Conservation (phyloP, 257 asterid species). For the Primulina eburnea region DNA sequence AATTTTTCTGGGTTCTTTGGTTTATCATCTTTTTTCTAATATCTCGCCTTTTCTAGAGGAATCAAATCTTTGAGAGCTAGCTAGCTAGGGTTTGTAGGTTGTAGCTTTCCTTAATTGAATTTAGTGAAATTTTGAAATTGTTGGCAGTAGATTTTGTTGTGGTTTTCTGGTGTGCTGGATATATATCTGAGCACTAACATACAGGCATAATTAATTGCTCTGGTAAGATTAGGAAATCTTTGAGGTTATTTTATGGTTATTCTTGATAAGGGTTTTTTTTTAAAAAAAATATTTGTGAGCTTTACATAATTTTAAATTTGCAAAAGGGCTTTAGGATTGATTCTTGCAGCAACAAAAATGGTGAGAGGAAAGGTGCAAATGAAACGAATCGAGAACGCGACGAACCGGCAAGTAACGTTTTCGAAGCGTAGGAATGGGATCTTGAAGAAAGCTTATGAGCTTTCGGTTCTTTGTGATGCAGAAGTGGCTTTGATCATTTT, state of each 20-base stretch:
- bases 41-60: neutral
- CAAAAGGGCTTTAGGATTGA: neutral
- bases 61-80: neutral
- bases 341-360: conserved; percentile 26
- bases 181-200: neutral
- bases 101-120: neutral
- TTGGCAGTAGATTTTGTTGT: too few species aligned
- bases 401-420: conserved; percentile 61
- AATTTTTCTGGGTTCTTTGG: neutral
- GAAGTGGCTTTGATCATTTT: conserved; percentile 55
- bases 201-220: neutral
- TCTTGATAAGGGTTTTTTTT: neutral
- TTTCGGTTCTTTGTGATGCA: conserved; percentile 68
- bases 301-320: neutral
- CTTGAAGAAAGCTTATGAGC: conserved; percentile 60
- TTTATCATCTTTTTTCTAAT: neutral
- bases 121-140: too few species aligned
- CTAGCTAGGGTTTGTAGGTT: neutral
- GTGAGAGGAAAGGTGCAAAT: conserved; percentile 60
- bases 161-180: neutral
- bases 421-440: conserved; percentile 66
- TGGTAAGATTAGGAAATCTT: neutral
- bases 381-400: conserved; percentile 55
- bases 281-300: too few species aligned
- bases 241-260: neutral